Evolutionary conservation across 2,329 filamentous ascomycete species (phyloP).

Genomic region (Ophiostoma himal-ulmi): DNA sequence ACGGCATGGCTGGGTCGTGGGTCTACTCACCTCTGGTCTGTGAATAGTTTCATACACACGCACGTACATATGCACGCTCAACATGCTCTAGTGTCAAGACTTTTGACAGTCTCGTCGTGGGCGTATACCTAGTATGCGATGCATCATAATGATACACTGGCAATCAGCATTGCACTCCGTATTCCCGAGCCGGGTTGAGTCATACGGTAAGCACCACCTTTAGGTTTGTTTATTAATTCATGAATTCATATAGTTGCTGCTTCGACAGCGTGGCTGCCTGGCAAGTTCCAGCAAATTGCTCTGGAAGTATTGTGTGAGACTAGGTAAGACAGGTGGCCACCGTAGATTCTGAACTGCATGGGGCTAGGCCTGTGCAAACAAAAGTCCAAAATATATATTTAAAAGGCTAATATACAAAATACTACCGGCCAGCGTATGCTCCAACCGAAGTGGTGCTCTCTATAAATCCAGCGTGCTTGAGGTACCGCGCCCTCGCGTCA

Average conservation of each 20-base stretch:
- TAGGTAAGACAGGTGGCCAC: too few relatives aligned
- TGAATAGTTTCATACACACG: background rate
- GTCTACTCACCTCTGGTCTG: background rate
- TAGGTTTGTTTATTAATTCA: background rate
- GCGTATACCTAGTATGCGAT: background rate
- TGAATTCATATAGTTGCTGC: background rate
- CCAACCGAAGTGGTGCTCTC: background rate
- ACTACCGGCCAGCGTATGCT: background rate
- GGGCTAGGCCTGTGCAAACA: too few relatives aligned
- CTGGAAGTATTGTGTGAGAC: background rate
- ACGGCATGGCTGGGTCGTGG: background rate
- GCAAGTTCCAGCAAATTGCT: background rate
- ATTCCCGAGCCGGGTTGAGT: slow-evolving; percentile 2
- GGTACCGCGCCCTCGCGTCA: background rate
- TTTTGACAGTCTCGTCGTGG: background rate
- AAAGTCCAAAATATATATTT: background rate
- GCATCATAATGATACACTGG: slow-evolving; percentile 1
- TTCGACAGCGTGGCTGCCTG: background rate
- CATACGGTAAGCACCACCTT: background rate
- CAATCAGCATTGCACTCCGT: background rate
- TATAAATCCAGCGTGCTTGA: background rate
- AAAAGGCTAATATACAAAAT: background rate
- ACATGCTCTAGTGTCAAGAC: background rate
- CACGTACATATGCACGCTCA: background rate
- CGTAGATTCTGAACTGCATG: too few relatives aligned